phyloP scores from a whole-genome alignment of 495 filamentous ascomycete species.

The Neurospora tetraspora region DNA sequence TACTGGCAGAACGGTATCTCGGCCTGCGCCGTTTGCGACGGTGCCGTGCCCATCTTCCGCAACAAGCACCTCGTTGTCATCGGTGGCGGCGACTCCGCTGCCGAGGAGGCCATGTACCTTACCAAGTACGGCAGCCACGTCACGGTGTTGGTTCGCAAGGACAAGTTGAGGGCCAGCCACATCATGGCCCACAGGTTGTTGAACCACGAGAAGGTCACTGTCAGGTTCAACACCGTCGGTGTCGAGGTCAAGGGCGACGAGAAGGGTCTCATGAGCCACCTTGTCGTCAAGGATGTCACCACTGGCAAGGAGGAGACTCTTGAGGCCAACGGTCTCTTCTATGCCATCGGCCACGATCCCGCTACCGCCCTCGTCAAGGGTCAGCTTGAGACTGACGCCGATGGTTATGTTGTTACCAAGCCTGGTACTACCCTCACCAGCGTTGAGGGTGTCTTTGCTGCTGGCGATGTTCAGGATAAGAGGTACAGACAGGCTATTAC shows the following conservation, averaged over 20 bases:
- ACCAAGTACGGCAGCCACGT: constrained; percentile 96
- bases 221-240: constrained; percentile 74
- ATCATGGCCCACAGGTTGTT: constrained; percentile 85
- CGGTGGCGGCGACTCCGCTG: constrained; percentile 92
- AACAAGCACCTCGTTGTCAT: constrained; percentile 94
- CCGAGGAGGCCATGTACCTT: constrained; percentile 94
- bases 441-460: constrained; percentile 87
- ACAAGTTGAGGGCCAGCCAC: constrained; percentile 75
- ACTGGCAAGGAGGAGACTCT: constrained; percentile 71
- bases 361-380: constrained; percentile 80
- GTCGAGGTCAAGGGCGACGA: constrained; percentile 76
- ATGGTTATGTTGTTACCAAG: constrained; percentile 79
- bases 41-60: constrained; percentile 92
- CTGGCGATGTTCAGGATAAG: constrained; percentile 98
- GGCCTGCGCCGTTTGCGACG: constrained; percentile 96
- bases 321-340: constrained; percentile 89
- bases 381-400: constrained; percentile 74
- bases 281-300: constrained; percentile 69
- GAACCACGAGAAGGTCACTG: constrained; percentile 76
- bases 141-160: constrained; percentile 81
- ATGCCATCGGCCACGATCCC: constrained; percentile 94
- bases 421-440: constrained; percentile 84
- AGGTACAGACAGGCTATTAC: constrained; percentile 96
- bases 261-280: constrained; percentile 74
- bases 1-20: constrained; percentile 97